Evolutionary conservation across 805 yeast genomes (phyloP), one percentile per base, ranked within the genome.

Genomic region (Cyberlindnera amylophila): DNA sequence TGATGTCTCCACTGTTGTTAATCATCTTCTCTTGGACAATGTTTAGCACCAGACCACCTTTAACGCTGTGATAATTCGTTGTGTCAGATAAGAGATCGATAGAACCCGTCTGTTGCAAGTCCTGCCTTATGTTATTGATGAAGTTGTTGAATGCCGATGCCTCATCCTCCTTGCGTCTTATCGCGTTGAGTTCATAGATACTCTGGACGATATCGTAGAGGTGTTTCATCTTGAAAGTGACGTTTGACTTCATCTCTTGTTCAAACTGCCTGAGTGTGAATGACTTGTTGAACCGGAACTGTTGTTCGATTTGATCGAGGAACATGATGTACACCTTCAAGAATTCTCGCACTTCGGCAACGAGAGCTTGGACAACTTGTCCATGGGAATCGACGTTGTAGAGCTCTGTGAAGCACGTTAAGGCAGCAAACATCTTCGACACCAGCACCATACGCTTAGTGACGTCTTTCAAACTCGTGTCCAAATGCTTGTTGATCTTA

Each of bases 11-110:
- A 40, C 76, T 73, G 52, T 72, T 76, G 2, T 67, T 65, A 29
- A 73, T 72, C 6, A 84, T 66, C 50, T 81, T 66, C 16, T 66
- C 68, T 42, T 85, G 84, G 1, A 93, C 67, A 1, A 84, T 67
- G 39, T 74, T 68, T 30, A 91, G 62, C 0, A 86, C 74, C 11
- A 82, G 60, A 0, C 96, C 96, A 27, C 99, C 98, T 63, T 84
- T 86, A 16, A 82, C 83, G 17, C 69, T 65, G 31, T 72, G 68
- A 40, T 79, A 74, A 31, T 67, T 68, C 9, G 72, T 59, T 3
- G 74, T 68, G 53, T 82, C 86, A 1, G 80, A 68, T 5, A 74
- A 57, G 1, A 77, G 60, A 42, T 78, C 81, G 12, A 77, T 54
- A 1, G 72, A 56, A 0, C 78, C 80, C 0, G 71, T 65, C 32